These are phyloP conservation scores for Plantago rigida DNA, from an alignment of 305 asterid genomes.

Conservation along the genomic window DNA sequence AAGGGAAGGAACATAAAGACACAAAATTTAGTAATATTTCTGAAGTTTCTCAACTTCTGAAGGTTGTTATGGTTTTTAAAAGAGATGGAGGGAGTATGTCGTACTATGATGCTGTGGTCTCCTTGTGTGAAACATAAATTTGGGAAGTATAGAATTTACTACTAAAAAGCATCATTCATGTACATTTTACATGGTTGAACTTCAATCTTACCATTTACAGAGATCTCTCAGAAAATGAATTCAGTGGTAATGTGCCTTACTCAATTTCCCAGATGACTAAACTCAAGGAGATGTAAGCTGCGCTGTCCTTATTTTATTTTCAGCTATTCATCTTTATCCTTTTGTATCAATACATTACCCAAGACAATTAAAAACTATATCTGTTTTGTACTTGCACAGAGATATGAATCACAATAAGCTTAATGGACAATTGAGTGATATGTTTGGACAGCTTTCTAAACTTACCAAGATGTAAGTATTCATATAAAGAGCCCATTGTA, in stretches of 20 bases:
- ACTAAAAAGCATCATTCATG: neutral
- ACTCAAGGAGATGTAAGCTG: slow-evolving; percentile 34
- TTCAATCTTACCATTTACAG: slow-evolving; percentile 27
- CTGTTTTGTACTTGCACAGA: slow-evolving; percentile 30
- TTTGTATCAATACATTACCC: slow-evolving; percentile 7
- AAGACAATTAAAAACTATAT: slow-evolving; percentile 1
- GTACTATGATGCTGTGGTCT: neutral
- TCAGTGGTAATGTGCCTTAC: slow-evolving; percentile 41
- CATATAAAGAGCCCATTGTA: neutral
- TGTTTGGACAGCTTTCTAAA: slow-evolving; percentile 41
- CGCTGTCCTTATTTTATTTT: slow-evolving; percentile 15
- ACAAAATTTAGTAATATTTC: too few species aligned
- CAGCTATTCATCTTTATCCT: neutral
- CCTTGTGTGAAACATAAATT: neutral
- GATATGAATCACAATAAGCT: slow-evolving; percentile 41
- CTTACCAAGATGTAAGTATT: slow-evolving; percentile 38
- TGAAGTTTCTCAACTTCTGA: too few species aligned
- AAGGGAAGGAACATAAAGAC: too few species aligned
- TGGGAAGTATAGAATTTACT: neutral
- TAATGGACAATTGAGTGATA: slow-evolving; percentile 44
- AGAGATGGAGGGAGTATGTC: too few species aligned
- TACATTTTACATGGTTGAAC: neutral
- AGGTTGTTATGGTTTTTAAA: too few species aligned
- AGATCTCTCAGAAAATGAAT: slow-evolving; percentile 36
- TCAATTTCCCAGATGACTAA: slow-evolving; percentile 46